Base-by-base conservation (phyloP, 2,329 filamentous ascomycete species). In the Canariomyces notabilis region DNA sequence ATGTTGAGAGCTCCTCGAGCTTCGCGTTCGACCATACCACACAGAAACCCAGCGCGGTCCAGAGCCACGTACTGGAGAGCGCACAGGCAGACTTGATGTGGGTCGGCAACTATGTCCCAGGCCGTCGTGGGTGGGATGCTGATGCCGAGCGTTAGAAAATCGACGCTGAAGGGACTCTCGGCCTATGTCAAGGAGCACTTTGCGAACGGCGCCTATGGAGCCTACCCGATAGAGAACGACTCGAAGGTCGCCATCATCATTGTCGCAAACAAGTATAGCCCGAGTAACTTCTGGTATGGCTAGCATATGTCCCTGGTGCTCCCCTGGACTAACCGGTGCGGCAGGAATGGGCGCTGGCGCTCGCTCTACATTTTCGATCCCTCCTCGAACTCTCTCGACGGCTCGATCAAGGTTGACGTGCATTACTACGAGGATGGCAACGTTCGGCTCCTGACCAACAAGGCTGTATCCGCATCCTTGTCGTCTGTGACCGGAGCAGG, bases 341-440 rank as follows among this genome's bases (percentile, higher is more conserved):
- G 16, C 54, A 89, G 86, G 88, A 97, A 96, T 70, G 93, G 93
- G 52, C 89, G 93, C 53, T 98, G 93, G 88, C 87, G 93, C 61
- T 90, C 88, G 38, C 76, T 85, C 43, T 97, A 97, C 72, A 77
- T 85, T 59, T 85, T 86, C 67, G 77, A 83, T 52, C 82, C 89
- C 4, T 72, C 81, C n/a, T 78, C 79, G 2, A 75, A 75, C 54
- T 74, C 74, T 38, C 72, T 97, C 35, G 81, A 83, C 31, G 93
- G 93, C 59, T 82, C 76, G 49, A 83, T 97, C 67, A 89, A 91
- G 66, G 87, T 96, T 44, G 90, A 97, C 58, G 91, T 98, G 42
- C 93, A 98, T 75, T 98, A 98, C 76, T 98, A 98, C 72, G 93
- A 98, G 71, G 94, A 98, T 64, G 93, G 93, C 52, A 98, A 98